Percentiles rank a stretch among this genome's conserved stretches.
phyloP scores from a whole-genome alignment of 306 rosid species.

The Ammopiptanthus mongolicus region DNA sequence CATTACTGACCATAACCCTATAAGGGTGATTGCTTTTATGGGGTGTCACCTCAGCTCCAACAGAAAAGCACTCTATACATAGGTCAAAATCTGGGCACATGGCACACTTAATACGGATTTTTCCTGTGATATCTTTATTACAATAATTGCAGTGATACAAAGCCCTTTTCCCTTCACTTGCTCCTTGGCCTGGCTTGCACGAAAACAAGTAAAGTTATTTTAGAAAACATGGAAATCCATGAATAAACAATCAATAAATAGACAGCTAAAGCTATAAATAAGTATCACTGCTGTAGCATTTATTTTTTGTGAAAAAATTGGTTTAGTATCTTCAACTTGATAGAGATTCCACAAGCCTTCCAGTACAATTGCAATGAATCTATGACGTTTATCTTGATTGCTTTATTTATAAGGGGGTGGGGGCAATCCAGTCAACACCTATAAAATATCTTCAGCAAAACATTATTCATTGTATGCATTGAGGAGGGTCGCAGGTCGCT shows the following conservation, averaged over 20 bases:
- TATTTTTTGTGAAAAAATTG: neutral
- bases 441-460: neutral
- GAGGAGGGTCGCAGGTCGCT: neutral
- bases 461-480: neutral
- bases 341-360: neutral
- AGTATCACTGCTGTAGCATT: neutral
- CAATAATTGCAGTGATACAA: constrained; percentile 96
- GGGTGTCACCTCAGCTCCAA: constrained; percentile 91
- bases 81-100: constrained; percentile 94
- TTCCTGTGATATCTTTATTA: constrained; percentile 93
- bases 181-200: constrained; percentile 65
- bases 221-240: neutral
- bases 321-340: neutral
- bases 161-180: constrained; percentile 82
- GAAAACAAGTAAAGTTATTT: constrained; percentile 1
- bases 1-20: constrained; percentile 82
- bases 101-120: constrained; percentile 87
- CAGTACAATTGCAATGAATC: neutral
- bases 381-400: neutral
- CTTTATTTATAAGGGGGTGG: neutral
- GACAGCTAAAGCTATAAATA: constrained; percentile 2
- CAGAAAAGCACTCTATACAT: constrained; percentile 91
- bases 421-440: neutral
- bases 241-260: neutral
- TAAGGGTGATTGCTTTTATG: constrained; percentile 90